These are phyloP conservation scores for Trichoderma sp. DNA, from an alignment of 2,329 filamentous ascomycete genomes.

Conservation along the genomic window DNA sequence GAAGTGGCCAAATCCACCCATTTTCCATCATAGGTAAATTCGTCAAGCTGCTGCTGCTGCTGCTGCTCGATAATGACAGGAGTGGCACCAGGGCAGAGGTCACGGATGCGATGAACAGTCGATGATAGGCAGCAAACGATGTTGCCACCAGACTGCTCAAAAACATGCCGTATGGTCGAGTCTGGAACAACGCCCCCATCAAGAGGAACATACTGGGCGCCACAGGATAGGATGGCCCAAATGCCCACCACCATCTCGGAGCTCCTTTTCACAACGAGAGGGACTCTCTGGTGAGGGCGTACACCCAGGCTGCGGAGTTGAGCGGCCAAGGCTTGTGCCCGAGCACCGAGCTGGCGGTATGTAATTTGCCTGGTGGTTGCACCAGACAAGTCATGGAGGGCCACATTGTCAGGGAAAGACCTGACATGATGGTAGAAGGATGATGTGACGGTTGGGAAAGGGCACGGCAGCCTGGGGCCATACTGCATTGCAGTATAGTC, in stretches of 20 bases:
- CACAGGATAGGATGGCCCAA: constrained; percentile 56
- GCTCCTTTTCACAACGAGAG: constrained; percentile 57
- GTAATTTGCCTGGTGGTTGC: constrained; percentile 39
- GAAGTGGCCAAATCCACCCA: constrained; percentile 38
- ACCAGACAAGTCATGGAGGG: constrained; percentile 41
- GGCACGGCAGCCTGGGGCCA: constrained; percentile 27
- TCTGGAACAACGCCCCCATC: constrained; percentile 57
- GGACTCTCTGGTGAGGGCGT: constrained; percentile 48
- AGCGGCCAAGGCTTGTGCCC: constrained; percentile 45
- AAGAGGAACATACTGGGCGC: constrained; percentile 61
- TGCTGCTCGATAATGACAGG: constrained; percentile 38
- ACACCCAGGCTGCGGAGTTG: constrained; percentile 43
- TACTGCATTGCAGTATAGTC: constrained; percentile 18
- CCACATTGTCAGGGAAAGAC: constrained; percentile 39
- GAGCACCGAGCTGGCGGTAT: constrained; percentile 46
- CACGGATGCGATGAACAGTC: constrained; percentile 37
- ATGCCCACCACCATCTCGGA: constrained; percentile 60
- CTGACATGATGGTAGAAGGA: constrained; percentile 43
- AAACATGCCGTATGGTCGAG: constrained; percentile 49
- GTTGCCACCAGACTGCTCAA: constrained; percentile 46
- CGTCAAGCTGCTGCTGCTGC: not conserved
- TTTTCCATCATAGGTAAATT: constrained; percentile 15
- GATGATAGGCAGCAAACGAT: constrained; percentile 51
- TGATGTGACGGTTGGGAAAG: constrained; percentile 42
- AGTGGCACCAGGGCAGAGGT: constrained; percentile 29